Percentiles rank a stretch among this genome's conserved stretches.
Conservation (phyloP, 768 basidiomycete genomes). For the Tricholoma bakamatsutake region DNA sequence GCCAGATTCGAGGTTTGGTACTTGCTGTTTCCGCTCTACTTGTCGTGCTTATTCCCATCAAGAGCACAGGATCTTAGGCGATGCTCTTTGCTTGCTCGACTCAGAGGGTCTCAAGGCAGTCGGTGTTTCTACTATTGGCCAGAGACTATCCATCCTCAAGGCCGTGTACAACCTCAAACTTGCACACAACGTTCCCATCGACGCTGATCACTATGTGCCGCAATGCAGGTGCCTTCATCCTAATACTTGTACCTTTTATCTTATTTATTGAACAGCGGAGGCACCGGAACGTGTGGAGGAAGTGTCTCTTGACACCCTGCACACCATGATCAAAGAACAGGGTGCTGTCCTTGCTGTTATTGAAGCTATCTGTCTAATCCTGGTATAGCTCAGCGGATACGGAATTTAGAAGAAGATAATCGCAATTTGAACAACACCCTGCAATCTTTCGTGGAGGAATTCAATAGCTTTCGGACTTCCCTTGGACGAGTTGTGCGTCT, state of each 20-base stretch:
- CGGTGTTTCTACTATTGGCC: conserved; percentile 87
- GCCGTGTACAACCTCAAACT: conserved; percentile 88
- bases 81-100: conserved; percentile 79
- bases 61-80: conserved; percentile 94
- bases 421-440: conserved; percentile 57
- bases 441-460: conserved; percentile 62
- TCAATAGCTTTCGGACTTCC: conserved; percentile 37
- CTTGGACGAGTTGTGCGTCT: conserved; percentile 33
- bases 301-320: conserved; percentile 60
- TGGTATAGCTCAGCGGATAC: conserved; percentile 58
- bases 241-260: background rate
- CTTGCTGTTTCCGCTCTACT: conserved; percentile 8
- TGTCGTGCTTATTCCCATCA: conserved; percentile 11
- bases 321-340: conserved; percentile 67
- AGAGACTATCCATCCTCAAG: conserved; percentile 87
- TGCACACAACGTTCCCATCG: conserved; percentile 75
- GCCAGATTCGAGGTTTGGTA: conserved; percentile 59
- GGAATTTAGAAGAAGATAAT: conserved; percentile 73
- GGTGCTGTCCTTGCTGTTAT: conserved; percentile 34
- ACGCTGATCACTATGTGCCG: conserved; percentile 80
- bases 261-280: conserved; percentile 40
- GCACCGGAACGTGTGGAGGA: conserved; percentile 47
- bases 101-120: conserved; percentile 80
- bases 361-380: background rate
- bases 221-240: conserved; percentile 56